A percentile compares a stretch with the other conserved stretches of the same genome.
phyloP scores from a whole-genome alignment of 1,139 yeast species.

The Diutina scorzettiae region DNA sequence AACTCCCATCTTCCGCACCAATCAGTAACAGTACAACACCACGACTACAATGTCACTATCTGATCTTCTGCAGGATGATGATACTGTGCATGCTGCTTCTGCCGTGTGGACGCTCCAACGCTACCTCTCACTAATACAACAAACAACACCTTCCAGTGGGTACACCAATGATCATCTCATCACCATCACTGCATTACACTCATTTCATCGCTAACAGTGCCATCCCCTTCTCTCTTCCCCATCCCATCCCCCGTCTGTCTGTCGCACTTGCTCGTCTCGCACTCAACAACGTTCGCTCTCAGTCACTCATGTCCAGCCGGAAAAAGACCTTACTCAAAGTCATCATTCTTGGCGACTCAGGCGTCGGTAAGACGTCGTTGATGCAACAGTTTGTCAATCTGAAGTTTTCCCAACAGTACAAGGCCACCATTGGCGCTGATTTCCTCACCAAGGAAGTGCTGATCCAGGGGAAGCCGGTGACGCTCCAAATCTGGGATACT shows the following conservation, averaged over 20 bases:
- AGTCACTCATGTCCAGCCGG: conserved; percentile 52
- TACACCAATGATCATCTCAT: not conserved
- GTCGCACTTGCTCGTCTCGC: not conserved
- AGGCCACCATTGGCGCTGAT: conserved; percentile 78
- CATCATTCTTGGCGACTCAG: conserved; percentile 91
- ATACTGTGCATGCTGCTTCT: too few species aligned
- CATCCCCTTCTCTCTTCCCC: not conserved
- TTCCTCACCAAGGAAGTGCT: conserved; percentile 57
- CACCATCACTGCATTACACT: not conserved
- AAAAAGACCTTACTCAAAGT: conserved; percentile 89
- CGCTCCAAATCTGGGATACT: conserved; percentile 95
- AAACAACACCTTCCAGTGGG: too few species aligned
- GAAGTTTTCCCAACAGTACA: conserved; percentile 90
- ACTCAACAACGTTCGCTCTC: not conserved
- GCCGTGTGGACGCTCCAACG: too few species aligned
- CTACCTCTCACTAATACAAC: too few species aligned
- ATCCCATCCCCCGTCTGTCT: not conserved
- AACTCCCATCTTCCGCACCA: too few species aligned
- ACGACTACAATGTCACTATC: too few species aligned
- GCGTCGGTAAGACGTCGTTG: conserved; percentile 93
- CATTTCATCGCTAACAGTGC: not conserved
- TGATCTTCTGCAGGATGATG: too few species aligned
- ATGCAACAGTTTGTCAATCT: conserved; percentile 95
- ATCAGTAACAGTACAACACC: too few species aligned
- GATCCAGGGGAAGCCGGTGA: conserved; percentile 70